These are phyloP conservation scores for Elongisporangium undulatum DNA, from an alignment of 352 stramenopile species.

Conservation along the genomic window DNA sequence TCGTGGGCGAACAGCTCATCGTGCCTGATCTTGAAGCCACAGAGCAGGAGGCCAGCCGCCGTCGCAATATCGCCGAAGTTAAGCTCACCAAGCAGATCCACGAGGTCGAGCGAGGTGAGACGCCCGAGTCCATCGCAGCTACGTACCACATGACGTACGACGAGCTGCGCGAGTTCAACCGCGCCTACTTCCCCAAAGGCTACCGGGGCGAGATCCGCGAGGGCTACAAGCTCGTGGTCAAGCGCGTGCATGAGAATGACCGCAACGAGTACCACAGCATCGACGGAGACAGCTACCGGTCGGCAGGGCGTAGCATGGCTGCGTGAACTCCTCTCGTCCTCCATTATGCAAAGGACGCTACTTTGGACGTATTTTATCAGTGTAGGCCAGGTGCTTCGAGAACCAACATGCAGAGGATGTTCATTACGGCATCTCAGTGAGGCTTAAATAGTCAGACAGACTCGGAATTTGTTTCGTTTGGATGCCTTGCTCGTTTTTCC, in stretches of 20 bases:
- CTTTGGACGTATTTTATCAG: not conserved
- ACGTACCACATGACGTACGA: constrained; percentile 81
- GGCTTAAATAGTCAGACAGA: not conserved
- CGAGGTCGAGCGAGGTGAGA: constrained; percentile 66
- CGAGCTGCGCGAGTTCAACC: constrained; percentile 82
- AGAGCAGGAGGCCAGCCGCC: constrained; percentile 37
- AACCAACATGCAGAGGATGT: not conserved
- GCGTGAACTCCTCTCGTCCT: not conserved
- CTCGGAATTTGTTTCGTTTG: not conserved
- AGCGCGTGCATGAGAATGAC: constrained; percentile 24
- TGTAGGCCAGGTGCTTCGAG: not conserved
- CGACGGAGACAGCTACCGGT: constrained; percentile 10
- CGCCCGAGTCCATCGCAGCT: constrained; percentile 54
- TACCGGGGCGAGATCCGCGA: constrained; percentile 75
- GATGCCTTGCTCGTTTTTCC: not conserved
- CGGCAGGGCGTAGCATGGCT: not conserved
- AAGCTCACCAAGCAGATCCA: constrained; percentile 88
- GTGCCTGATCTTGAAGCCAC: constrained; percentile 62
- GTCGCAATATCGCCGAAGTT: constrained; percentile 68
- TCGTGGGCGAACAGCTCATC: constrained; percentile 60
- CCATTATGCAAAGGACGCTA: not conserved
- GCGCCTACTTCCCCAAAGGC: constrained; percentile 83
- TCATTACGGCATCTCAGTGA: not conserved
- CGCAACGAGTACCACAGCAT: constrained; percentile 25
- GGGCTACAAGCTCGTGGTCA: constrained; percentile 82